Conservation (phyloP, 768 basidiomycete species). For the Suillus fuscotomentosus region DNA sequence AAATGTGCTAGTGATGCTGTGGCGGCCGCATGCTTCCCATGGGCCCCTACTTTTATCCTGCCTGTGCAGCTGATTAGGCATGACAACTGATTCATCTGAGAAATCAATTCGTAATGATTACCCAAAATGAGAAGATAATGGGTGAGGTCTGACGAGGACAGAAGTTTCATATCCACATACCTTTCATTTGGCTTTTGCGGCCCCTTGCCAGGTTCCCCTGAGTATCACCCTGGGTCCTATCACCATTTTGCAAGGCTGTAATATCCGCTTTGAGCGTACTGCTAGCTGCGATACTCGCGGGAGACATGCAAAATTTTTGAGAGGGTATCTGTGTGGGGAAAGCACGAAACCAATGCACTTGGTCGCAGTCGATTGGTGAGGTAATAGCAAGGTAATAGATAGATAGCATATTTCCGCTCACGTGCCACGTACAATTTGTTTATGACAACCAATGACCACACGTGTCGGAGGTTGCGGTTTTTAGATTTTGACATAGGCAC, state of each 20-base stretch:
- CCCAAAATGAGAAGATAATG: background rate
- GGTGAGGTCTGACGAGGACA: background rate
- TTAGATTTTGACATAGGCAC: background rate
- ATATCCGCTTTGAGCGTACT: background rate
- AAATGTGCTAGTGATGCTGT: conserved; percentile 5
- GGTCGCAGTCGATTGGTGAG: background rate
- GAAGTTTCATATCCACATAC: background rate
- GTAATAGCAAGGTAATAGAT: background rate
- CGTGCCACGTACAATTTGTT: background rate
- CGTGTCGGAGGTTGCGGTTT: background rate
- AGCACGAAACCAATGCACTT: background rate
- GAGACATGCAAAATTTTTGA: background rate
- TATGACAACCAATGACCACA: background rate
- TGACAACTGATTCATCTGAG: background rate
- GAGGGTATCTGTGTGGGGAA: background rate
- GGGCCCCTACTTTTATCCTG: background rate
- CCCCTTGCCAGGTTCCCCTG: background rate
- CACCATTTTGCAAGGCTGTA: background rate
- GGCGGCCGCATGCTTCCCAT: background rate
- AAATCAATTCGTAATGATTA: background rate
- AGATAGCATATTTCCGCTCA: background rate
- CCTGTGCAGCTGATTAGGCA: background rate
- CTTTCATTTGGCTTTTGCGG: background rate
- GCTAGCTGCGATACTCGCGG: background rate
- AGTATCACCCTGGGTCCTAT: background rate